Percentiles rank a stretch among this genome's conserved stretches.
Conservation (phyloP, 306 rosid genomes). For the Spatholobus suberectus region DNA sequence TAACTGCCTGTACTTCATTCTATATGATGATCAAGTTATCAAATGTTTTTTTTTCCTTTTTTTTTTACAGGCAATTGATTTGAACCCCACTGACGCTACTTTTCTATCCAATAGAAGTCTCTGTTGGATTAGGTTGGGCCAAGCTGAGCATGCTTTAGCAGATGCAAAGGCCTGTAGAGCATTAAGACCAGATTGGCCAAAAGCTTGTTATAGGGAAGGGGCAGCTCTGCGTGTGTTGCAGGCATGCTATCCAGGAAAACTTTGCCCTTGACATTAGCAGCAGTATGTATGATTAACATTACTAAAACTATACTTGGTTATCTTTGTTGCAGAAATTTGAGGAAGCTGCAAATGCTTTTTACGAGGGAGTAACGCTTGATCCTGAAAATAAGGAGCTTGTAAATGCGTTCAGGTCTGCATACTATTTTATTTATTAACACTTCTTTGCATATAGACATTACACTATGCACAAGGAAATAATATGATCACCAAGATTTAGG, state of each 20-base stretch:
- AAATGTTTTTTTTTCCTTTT: background rate
- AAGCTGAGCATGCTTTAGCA: constrained; percentile 84
- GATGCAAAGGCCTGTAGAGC: constrained; percentile 92
- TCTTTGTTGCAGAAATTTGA: constrained; percentile 75
- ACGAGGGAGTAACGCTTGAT: constrained; percentile 83
- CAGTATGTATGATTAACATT: constrained; percentile 2
- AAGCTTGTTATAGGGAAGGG: constrained; percentile 97
- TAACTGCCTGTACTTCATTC: background rate
- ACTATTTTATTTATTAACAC: constrained; percentile 2
- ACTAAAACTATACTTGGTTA: constrained; percentile 32
- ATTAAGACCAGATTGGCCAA: constrained; percentile 89
- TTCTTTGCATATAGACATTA: constrained; percentile 1
- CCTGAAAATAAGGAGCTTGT: constrained; percentile 88
- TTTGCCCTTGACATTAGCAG: constrained; percentile 23
- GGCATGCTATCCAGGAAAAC: constrained; percentile 56
- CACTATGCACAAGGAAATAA: background rate
- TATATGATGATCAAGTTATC: constrained; percentile 21
- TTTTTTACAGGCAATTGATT: constrained; percentile 77
- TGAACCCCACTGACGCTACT: constrained; percentile 72
- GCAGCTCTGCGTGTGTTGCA: constrained; percentile 88
- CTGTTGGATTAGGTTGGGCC: constrained; percentile 86
- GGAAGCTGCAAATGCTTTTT: constrained; percentile 94
- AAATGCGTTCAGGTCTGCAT: constrained; percentile 79
- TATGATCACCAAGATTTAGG: constrained; percentile 3
- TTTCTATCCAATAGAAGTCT: constrained; percentile 90